Conservation (phyloP, 1,284 basidiomycete species). For the Sparassis latifolia region DNA sequence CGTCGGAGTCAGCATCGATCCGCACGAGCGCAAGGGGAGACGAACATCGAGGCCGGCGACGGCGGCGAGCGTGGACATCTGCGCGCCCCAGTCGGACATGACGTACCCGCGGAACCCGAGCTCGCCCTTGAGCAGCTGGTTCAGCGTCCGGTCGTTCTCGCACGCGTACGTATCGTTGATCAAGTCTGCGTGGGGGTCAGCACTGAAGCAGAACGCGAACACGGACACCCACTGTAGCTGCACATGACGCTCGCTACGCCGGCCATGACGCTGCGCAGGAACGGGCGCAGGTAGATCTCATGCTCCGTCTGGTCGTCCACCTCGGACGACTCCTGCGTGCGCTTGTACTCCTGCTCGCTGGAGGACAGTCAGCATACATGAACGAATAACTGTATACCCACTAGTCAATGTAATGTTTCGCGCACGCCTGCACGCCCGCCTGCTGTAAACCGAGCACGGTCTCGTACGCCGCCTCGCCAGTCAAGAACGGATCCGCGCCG, state of each 20-base stretch:
- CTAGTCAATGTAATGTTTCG: constrained; percentile 53
- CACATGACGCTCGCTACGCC: constrained; percentile 79
- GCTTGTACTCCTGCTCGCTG: constrained; percentile 64
- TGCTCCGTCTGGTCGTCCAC: constrained; percentile 76
- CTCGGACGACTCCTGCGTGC: constrained; percentile 50
- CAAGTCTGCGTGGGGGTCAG: constrained; percentile 31
- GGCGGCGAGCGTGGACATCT: constrained; percentile 49
- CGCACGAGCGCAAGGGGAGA: constrained; percentile 2
- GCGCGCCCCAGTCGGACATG: constrained; percentile 67
- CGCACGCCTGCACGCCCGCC: constrained; percentile 69
- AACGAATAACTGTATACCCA: not conserved
- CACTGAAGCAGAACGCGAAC: not conserved
- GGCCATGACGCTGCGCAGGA: constrained; percentile 70
- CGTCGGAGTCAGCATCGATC: not conserved
- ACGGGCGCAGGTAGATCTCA: constrained; percentile 69
- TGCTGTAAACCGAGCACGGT: constrained; percentile 72
- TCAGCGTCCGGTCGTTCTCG: constrained; percentile 70
- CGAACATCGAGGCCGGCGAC: constrained; percentile 64
- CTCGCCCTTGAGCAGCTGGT: constrained; percentile 75
- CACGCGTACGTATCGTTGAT: constrained; percentile 79
- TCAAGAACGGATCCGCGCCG: constrained; percentile 71
- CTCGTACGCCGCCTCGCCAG: constrained; percentile 67
- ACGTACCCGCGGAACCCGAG: constrained; percentile 75
- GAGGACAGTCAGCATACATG: not conserved
- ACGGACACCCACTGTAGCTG: constrained; percentile 42